These are phyloP conservation scores for Choanephora cucurbitarum DNA, from an alignment of 371 early-diverging fungal species.

Conservation along the genomic window DNA sequence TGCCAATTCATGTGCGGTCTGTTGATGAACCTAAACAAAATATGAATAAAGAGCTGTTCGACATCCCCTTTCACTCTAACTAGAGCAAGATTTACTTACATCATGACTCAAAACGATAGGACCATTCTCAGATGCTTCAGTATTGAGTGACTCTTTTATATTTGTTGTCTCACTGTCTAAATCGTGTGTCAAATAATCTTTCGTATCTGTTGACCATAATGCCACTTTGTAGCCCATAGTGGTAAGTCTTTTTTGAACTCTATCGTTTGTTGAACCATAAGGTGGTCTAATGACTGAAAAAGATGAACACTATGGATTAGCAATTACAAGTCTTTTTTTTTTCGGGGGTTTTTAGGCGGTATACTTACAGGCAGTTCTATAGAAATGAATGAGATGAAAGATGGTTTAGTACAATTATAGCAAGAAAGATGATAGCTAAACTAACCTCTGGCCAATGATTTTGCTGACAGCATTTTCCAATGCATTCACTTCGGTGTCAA, in stretches of 20 bases:
- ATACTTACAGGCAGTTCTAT: conserved; percentile 40
- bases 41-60: neutral
- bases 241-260: conserved; percentile 28
- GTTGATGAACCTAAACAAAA: conserved; percentile 40
- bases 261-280: conserved; percentile 35
- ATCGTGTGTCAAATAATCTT: conserved; percentile 45
- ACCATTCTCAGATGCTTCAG: conserved; percentile 9
- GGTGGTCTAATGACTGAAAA: conserved; percentile 48
- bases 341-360: too few relatives aligned
- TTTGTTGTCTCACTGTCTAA: conserved; percentile 22
- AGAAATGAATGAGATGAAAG: neutral
- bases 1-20: conserved; percentile 40
- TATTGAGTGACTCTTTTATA: neutral
- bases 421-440: neutral
- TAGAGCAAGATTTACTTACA: conserved; percentile 12
- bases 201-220: conserved; percentile 58
- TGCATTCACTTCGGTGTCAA: conserved; percentile 28
- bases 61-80: too few relatives aligned
- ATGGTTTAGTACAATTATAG: neutral
- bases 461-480: conserved; percentile 29
- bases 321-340: too few relatives aligned
- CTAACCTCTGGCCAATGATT: conserved; percentile 31
- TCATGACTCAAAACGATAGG: conserved; percentile 30
- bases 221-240: conserved; percentile 46
- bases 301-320: conserved; percentile 23